A percentile compares a stretch with the other conserved stretches of the same genome.
Evolutionary conservation across 1,139 yeast species (phyloP).

Genomic region (Kodamaea alishanica): DNA sequence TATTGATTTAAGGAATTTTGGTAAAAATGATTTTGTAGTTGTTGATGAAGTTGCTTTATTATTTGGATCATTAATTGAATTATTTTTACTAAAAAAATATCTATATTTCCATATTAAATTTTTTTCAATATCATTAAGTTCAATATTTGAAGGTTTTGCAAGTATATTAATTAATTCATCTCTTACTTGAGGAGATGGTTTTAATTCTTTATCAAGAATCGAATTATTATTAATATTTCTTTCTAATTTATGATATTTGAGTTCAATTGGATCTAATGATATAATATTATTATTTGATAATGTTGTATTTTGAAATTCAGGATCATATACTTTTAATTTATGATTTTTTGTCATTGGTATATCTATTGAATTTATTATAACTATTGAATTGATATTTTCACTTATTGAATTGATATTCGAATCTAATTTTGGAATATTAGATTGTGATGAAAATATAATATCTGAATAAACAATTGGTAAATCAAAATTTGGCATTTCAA

Average conservation of each 20-base stretch:
- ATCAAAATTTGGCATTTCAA: conserved; percentile 77
- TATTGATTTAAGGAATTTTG: conserved; percentile 82
- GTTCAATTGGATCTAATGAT: conserved; percentile 83
- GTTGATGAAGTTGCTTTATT: conserved; percentile 6
- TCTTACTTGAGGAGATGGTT: conserved; percentile 82
- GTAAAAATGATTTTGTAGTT: conserved; percentile 55
- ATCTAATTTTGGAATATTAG: conserved; percentile 10
- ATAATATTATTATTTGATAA: conserved; percentile 5
- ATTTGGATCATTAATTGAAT: conserved; percentile 20
- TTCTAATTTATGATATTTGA: conserved; percentile 78
- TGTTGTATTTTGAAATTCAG: conserved; percentile 29
- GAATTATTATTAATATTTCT: conserved; percentile 73
- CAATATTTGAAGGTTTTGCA: conserved; percentile 78
- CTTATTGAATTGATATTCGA: conserved; percentile 10
- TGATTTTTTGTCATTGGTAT: conserved; percentile 23
- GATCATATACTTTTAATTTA: conserved; percentile 32
- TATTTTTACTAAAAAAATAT: conserved; percentile 72
- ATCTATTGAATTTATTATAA: conserved; percentile 35
- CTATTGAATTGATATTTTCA: conserved; percentile 17
- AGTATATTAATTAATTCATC: conserved; percentile 69
- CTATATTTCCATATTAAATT: conserved; percentile 90
- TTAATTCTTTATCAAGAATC: conserved; percentile 75
- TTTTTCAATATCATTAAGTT: conserved; percentile 77
- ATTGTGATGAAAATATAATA: conserved; percentile 19
- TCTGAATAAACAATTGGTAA: conserved; percentile 81